Conservation (phyloP, 1,284 basidiomycete genomes). For the Stygiomarasmius scandens region DNA sequence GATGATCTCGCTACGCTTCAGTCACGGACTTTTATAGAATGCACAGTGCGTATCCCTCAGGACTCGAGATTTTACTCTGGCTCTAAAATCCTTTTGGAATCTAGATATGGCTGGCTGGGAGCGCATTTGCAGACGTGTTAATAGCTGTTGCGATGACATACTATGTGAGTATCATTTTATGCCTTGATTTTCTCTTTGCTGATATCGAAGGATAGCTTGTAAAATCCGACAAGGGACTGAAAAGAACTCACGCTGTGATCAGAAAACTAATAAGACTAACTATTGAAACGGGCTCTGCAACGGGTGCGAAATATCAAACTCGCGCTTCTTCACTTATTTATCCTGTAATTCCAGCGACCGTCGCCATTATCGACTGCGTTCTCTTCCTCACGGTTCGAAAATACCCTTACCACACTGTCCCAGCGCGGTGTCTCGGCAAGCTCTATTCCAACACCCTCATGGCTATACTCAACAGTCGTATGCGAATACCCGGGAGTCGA, state of each 20-base stretch:
- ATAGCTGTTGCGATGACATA: constrained; percentile 11
- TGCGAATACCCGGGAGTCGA: not conserved
- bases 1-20: constrained; percentile 11
- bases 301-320: not conserved
- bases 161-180: not conserved
- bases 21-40: constrained; percentile 5
- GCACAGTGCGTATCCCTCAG: constrained; percentile 8
- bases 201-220: not conserved
- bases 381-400: not conserved
- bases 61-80: too few relatives aligned
- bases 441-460: constrained; percentile 8
- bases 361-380: constrained; percentile 2
- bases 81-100: too few relatives aligned
- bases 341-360: not conserved
- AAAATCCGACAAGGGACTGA: not conserved
- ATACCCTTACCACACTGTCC: constrained; percentile 5
- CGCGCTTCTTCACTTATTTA: not conserved
- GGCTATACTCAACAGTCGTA: constrained; percentile 7
- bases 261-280: not conserved
- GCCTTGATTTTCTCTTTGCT: not conserved
- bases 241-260: constrained; percentile 1
- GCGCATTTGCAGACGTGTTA: constrained; percentile 6
- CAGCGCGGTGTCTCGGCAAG: not conserved
- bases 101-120: constrained; percentile 13
- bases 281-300: not conserved